Evolutionary conservation across 192 early-diverging fungal species (phyloP).

Genomic region (Coemansia sp.): DNA sequence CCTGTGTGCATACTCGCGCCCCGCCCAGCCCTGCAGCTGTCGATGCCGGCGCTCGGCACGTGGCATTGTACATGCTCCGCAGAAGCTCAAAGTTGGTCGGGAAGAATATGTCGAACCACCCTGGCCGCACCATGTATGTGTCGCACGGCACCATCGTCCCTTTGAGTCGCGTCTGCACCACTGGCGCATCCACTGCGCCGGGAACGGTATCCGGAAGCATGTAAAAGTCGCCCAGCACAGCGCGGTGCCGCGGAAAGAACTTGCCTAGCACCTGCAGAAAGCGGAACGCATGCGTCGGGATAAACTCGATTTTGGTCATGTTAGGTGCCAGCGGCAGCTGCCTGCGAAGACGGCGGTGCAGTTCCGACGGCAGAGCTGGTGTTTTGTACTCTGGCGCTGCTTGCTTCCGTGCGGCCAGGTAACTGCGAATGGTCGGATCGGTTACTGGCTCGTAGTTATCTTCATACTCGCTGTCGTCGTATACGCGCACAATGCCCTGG

Average conservation of each 20-base stretch:
- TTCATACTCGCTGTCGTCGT: constrained; percentile 79
- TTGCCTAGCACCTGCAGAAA: constrained; percentile 74
- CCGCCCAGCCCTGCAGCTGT: constrained; percentile 8
- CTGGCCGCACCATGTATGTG: constrained; percentile 96
- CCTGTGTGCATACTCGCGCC: constrained; percentile 63
- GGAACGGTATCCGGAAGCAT: constrained; percentile 78
- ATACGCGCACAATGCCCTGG: constrained; percentile 80
- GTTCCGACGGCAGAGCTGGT: constrained; percentile 57
- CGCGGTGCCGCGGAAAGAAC: constrained; percentile 82
- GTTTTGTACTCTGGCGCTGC: constrained; percentile 54
- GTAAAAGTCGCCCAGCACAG: constrained; percentile 90
- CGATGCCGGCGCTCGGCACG: constrained; percentile 55
- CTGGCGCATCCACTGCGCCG: constrained; percentile 77
- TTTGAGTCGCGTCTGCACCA: constrained; percentile 91
- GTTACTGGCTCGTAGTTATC: constrained; percentile 80
- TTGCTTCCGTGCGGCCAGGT: constrained; percentile 55
- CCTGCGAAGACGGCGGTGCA: constrained; percentile 57
- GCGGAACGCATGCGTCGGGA: constrained; percentile 80
- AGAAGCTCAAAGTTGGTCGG: constrained; percentile 94
- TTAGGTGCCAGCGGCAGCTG: constrained; percentile 83
- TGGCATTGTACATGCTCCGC: constrained; percentile 69
- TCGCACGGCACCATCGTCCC: constrained; percentile 92
- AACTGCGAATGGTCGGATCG: constrained; percentile 76
- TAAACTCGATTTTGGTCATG: constrained; percentile 80
- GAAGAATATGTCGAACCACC: constrained; percentile 99